A percentile compares a stretch with the other conserved stretches of the same genome.
Evolutionary conservation across 768 basidiomycete species (phyloP).

Genomic region (Rhizopogon vinicolor): DNA sequence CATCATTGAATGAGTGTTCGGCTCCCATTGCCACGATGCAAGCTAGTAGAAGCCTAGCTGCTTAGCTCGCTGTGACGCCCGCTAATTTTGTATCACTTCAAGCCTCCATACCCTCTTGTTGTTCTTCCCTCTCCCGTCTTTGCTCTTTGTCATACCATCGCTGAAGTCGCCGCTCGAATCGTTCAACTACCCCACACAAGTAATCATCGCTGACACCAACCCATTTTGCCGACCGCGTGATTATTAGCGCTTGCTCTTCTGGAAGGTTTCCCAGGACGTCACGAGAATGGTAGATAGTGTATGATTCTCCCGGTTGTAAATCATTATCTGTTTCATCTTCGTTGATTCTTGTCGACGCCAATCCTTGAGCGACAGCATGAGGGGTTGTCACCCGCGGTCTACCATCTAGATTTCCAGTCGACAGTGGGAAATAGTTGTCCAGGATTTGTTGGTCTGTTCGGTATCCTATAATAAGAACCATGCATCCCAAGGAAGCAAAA

Average conservation of each 20-base stretch:
- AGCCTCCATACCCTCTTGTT: slow-evolving; percentile 1
- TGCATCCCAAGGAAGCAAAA: background rate
- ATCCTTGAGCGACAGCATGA: background rate
- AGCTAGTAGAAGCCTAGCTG: too few relatives aligned
- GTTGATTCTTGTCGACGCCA: slow-evolving; percentile 7
- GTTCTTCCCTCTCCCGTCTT: slow-evolving; percentile 12
- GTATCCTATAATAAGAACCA: background rate
- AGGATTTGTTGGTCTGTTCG: slow-evolving; percentile 29
- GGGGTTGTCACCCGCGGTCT: background rate
- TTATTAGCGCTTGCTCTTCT: slow-evolving; percentile 43
- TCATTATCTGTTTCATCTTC: background rate
- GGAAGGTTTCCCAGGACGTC: slow-evolving; percentile 62
- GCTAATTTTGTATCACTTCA: background rate
- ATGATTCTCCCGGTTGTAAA: slow-evolving; percentile 53
- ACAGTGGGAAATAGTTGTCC: slow-evolving; percentile 39
- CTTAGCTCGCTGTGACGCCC: background rate
- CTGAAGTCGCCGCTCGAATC: slow-evolving; percentile 59
- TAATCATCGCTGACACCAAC: slow-evolving; percentile 50
- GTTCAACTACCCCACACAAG: slow-evolving; percentile 53
- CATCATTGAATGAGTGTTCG: background rate
- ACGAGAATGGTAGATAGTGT: slow-evolving; percentile 60
- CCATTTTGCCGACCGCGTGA: slow-evolving; percentile 49
- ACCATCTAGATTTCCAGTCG: background rate
- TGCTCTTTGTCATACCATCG: slow-evolving; percentile 40
- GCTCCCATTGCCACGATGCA: background rate